Conservation (phyloP, 352 stramenopile species). For the Globisporangium carolinianum region DNA sequence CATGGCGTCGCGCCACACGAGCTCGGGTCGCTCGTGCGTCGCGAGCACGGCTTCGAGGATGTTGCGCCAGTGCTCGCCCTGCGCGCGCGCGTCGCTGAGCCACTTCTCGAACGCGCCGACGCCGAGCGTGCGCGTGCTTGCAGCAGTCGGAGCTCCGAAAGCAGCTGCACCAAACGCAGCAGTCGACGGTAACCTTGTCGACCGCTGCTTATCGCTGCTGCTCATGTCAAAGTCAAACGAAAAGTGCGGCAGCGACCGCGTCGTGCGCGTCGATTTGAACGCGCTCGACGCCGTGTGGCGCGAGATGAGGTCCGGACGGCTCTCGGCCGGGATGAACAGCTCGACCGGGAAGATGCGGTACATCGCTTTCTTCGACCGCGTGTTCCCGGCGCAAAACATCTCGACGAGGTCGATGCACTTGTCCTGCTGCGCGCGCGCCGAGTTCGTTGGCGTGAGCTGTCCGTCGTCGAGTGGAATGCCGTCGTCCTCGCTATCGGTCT, state of each 20-base stretch:
- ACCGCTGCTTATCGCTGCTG: constrained; percentile 33
- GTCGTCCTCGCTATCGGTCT: constrained; percentile 6
- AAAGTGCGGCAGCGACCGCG: constrained; percentile 51
- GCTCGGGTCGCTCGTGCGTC: constrained; percentile 56
- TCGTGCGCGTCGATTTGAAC: constrained; percentile 31
- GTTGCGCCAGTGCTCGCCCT: constrained; percentile 71
- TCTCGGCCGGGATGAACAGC: constrained; percentile 64
- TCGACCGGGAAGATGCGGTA: constrained; percentile 77
- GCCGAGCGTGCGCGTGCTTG: constrained; percentile 28
- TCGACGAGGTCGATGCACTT: constrained; percentile 69
- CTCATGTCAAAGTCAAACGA: constrained; percentile 60
- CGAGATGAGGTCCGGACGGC: constrained; percentile 39
- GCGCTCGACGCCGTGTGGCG: constrained; percentile 48
- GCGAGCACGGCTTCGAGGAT: constrained; percentile 51
- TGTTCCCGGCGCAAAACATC: constrained; percentile 79
- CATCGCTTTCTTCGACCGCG: constrained; percentile 67
- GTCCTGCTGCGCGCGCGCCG: constrained; percentile 21
- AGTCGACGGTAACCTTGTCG: constrained; percentile 17
- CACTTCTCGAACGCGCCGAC: constrained; percentile 51
- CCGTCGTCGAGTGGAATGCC: constrained; percentile 14
- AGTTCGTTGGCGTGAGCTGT: constrained; percentile 37
- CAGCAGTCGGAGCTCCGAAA: constrained; percentile 8
- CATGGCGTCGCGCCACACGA: constrained; percentile 74
- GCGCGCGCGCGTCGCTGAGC: constrained; percentile 49
- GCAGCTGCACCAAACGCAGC: background rate